Base-by-base conservation (phyloP, 2,329 filamentous ascomycete genomes). In the Colletotrichum noveboracense region DNA sequence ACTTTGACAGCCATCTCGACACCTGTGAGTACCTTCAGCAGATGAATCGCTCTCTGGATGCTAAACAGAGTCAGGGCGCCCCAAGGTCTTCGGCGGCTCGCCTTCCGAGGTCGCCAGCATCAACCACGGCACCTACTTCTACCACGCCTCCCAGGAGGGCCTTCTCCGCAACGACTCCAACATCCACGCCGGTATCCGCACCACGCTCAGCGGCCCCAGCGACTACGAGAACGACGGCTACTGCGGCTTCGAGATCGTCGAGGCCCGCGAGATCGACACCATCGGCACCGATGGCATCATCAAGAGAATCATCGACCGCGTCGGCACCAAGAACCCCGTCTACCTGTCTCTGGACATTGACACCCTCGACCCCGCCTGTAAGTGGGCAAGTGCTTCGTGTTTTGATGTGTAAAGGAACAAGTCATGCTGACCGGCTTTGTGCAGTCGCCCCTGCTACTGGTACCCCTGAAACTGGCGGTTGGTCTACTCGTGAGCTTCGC, bases 71-170 rank as follows among this genome's bases (percentile, higher is more conserved):
- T 89, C 89, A 80, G 95, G 94, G 94, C 92, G 91, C 74, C 95
- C 95, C 58, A 96, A 96, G 83, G 95, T 97, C 30, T 97, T 97
- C 79, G 95, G 95, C 69, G 95, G 95, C 34, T 93, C 94, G 0
- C 95, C 95, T 0, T 94, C 91, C 32, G 90, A 96, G 76, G 91
- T 93, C 52, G 95, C 95, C 24, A 89, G 89, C 78, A 93, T 97
- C 86, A 97, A 97, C 86, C 94, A 97, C 85, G 95, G 95, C 56
- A 97, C 95, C 2, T 97, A 97, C 87, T 97, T 97, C 86, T 97
- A 93, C 86, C 94, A 96, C 82, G 95, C 95, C 0, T 86, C 93
- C 1, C 91, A 93, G 85, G 94, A 97, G 82, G 95, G 95, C 4
- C 88, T 97, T 18, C 88, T 97, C 24, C 89, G 89, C 77, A 97